Base-by-base conservation (phyloP, 192 early-diverging fungal genomes). In the Lunasporangiospora selenospora region DNA sequence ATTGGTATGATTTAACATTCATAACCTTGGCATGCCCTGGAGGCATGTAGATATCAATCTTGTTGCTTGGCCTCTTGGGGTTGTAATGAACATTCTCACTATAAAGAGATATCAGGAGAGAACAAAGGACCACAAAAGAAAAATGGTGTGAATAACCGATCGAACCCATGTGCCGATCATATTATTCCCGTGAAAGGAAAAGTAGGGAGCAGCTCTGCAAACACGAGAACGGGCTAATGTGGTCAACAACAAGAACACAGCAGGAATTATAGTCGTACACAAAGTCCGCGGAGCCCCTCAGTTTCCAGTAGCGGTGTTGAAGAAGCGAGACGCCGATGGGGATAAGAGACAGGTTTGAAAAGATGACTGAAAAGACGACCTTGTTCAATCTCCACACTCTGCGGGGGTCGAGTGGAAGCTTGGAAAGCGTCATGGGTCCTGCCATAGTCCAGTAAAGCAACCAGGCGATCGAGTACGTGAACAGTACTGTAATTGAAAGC, bases 1-100 rank as follows among this genome's bases (percentile, higher is more conserved):
- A 45, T 27, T n/a, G n/a, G n/a, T n/a, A 36, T 4, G 38, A 41
- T 9, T 43, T 38, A 8, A 37, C 51, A 29, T 58, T 32, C 45
- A 52, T 41, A 18, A 27, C 34, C 21, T 36, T 9, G 10, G 16
- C 31, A 5, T 10, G 55, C 1, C 30, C 37, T 24, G 21, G 30
- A 1, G 77, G 77, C 24, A 67, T 58, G 49, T 79, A 79, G 8
- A 79, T 46, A 34, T 79, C 77, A 30, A 79, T 45, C 21, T 50
- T 73, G 48, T 53, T 63, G 33, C 16, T 24, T 24, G 69, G 69
- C 30, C 60, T 38, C 34, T 27, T 38, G 46, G 53, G 60, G 13
- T 50, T 58, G 48, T 73, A 73, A 18, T 52, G 60, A 24, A 73
- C 49, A 53, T 73, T 49, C 2, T 27, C 53, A 11, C 69, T 73